Evolutionary conservation across 129 eudicot species (phyloP), one percentile per base, ranked within the genome.

Genomic region (Lonicera japonica): DNA sequence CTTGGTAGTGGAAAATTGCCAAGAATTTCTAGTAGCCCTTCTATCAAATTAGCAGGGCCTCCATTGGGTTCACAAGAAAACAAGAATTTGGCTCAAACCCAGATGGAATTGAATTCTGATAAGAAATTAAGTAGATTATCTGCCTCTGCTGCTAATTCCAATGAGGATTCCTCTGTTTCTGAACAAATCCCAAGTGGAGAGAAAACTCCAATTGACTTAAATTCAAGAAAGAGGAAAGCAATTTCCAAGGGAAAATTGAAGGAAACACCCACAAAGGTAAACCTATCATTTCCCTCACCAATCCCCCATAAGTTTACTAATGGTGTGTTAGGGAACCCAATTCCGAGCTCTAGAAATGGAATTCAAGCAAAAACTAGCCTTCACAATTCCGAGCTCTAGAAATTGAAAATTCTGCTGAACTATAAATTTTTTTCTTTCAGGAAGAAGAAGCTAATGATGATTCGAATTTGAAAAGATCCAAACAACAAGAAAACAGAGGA

Each of bases 131-230:
- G 57, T 17, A 67, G 70, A 58, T 17, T 74, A 22, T 56, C 82
- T 5, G 70, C 70, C 61, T 74, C 70, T 16, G 69, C 39, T 13
- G 61, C 79, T 47, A 83, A 79, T 73, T 87, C 94, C 5, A 74
- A 78, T 61, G 97, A 83, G 63, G 88, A 81, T n/a, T 81, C 92
- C 67, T 83, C 95, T 73, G 83, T 81, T 69, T 86, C 94, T 15
- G 95, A 84, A 56, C 97, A 86, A 76, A 77, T 70, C 61, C 72
- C 64, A 54, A 36, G 46, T 51, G 76, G 69, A 25, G 94, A 82
- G 63, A 80, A 65, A 54, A 50, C 60, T 56, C 70, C 67, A 18
- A 68, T 23, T 17, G 81, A 73, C 29, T 52, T 72, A 11, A 71
- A 66, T 74, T 76, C 82, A 10, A 72, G 89, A 65, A 90, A 91